Evolutionary conservation across 352 stramenopile species (phyloP).

Genomic region (Pythium dissimile): DNA sequence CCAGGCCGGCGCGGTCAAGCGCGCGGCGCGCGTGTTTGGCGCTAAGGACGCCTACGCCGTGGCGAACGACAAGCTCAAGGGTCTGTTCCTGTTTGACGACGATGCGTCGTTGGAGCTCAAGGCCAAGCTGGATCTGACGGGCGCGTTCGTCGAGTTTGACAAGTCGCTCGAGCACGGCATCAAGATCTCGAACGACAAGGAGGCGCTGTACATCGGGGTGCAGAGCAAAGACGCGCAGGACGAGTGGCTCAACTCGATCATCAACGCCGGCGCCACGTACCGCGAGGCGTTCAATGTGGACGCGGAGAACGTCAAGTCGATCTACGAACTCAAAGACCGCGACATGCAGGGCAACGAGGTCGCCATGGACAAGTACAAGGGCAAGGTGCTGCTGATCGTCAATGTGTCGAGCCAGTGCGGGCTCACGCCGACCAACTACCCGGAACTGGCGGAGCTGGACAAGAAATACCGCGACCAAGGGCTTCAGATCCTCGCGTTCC

Average conservation of each 20-base stretch:
- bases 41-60: slow-evolving; percentile 14
- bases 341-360: slow-evolving; percentile 57
- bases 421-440: slow-evolving; percentile 48
- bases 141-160: slow-evolving; percentile 13
- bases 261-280: slow-evolving; percentile 43
- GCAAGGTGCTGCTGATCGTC: slow-evolving; percentile 18
- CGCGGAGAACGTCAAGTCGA: slow-evolving; percentile 33
- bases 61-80: slow-evolving; percentile 19
- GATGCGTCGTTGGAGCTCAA: slow-evolving; percentile 15
- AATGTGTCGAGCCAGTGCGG: slow-evolving; percentile 20
- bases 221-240: slow-evolving; percentile 40
- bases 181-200: slow-evolving; percentile 33
- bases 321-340: slow-evolving; percentile 72
- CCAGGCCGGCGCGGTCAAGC: slow-evolving; percentile 16
- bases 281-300: slow-evolving; percentile 38
- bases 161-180: slow-evolving; percentile 38
- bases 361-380: slow-evolving; percentile 44
- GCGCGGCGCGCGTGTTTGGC: slow-evolving; percentile 3
- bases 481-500: slow-evolving; percentile 73
- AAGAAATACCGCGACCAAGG: slow-evolving; percentile 53
- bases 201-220: slow-evolving; percentile 29
- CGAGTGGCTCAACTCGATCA: slow-evolving; percentile 40
- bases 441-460: slow-evolving; percentile 34
- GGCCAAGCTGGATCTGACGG: slow-evolving; percentile 19
- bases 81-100: slow-evolving; percentile 41